phyloP scores from a whole-genome alignment of 495 filamentous ascomycete genomes.

The Pyronema domesticum region DNA sequence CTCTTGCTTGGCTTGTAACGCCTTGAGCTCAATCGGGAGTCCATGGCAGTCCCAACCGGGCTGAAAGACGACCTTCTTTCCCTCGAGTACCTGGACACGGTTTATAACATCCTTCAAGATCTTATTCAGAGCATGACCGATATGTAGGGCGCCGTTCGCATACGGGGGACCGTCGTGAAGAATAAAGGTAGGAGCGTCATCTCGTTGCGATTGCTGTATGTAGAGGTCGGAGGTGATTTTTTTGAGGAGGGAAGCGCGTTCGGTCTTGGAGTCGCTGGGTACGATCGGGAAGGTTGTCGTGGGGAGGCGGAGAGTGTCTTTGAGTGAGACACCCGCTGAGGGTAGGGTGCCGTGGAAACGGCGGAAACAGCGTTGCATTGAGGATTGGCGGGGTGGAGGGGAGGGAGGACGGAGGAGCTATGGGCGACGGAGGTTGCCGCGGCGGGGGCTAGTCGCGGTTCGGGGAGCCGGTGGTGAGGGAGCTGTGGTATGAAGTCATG shows the following conservation, averaged over 20 bases:
- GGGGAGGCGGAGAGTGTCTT: constrained; percentile 28
- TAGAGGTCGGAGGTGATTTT: constrained; percentile 79
- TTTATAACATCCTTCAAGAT: constrained; percentile 87
- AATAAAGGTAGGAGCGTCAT: constrained; percentile 35
- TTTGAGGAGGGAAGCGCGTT: constrained; percentile 40
- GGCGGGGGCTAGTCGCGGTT: too few species aligned
- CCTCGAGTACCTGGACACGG: constrained; percentile 58
- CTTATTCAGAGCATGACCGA: constrained; percentile 97
- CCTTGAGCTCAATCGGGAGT: constrained; percentile 91
- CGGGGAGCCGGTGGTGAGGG: too few species aligned
- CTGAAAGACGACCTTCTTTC: constrained; percentile 63
- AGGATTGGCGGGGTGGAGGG: too few species aligned
- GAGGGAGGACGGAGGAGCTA: too few species aligned
- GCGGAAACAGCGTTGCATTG: too few species aligned
- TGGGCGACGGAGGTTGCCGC: too few species aligned
- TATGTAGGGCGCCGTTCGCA: constrained; percentile 83
- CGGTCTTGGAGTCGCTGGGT: constrained; percentile 30
- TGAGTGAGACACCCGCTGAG: constrained; percentile 5
- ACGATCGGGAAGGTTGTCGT: constrained; percentile 30
- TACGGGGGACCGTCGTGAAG: constrained; percentile 96
- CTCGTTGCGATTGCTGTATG: constrained; percentile 51
- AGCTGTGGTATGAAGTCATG: too few species aligned
- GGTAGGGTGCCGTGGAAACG: too few species aligned
- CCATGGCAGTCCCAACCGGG: constrained; percentile 99
- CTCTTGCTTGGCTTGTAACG: constrained; percentile 41